Base-by-base conservation (phyloP, 352 stramenopile species). In the Globisporangium yorkense region DNA sequence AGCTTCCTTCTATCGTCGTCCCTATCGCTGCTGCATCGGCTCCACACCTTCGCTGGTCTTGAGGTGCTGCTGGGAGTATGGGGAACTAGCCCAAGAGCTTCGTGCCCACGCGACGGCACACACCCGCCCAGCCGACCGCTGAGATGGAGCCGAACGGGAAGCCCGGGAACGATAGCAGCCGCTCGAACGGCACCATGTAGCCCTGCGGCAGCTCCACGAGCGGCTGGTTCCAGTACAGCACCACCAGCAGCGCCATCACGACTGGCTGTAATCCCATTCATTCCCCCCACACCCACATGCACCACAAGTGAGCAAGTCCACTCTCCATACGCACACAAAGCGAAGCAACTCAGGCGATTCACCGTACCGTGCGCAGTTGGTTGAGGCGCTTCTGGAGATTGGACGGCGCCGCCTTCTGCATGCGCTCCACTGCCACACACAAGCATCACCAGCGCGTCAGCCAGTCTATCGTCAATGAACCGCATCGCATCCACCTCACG, bases 191-290 rank as follows among this genome's bases (percentile, higher is more conserved):
- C 35, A 92, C 61, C 75, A 94, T 85, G 63, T 72, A 82, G 20
- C 84, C 80, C 51, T 89, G 78, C 4, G 77, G 79, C n/a, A 94
- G 64, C 35, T 83, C 67, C 4, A 76, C 77, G 7, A 94, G 71
- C 9, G 84, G 84, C 50, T 87, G 67, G 64, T 81, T 81, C 84
- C 84, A 94, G 71, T 92, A 94, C 56, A 79, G 80, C 13, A 85
- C 46, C 50, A 76, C 72, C 1, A 85, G 52, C 2, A 80, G 35
- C 2, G 54, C 74, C 68, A 94, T 80, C 7, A 87, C 21, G 24
- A 71, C 65, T 12, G 84, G 84, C 82, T 94, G 10, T 8, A 44
- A 3, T 5, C 50, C 46, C 16, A 43, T 16, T 45, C 41, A 24
- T 46, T 20, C 40, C 40, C 12, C 9, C 15, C 5, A 3, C 6